phyloP scores from a whole-genome alignment of 371 early-diverging fungal genomes.

The Mortierella sp. region DNA sequence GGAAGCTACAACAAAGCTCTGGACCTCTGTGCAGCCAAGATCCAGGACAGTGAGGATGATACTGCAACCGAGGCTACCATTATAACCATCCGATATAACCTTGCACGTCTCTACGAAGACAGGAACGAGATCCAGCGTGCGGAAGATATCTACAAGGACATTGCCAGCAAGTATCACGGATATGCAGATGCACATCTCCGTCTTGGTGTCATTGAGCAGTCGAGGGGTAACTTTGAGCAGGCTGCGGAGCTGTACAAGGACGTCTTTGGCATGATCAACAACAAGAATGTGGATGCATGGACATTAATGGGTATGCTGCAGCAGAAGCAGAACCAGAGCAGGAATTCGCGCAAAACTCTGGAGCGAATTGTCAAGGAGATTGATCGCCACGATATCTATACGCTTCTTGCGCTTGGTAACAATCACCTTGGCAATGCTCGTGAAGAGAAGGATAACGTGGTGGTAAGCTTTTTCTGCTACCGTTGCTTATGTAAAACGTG shows the following conservation, averaged over 20 bases:
- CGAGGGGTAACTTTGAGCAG: conserved; percentile 60
- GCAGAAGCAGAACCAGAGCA: conserved; percentile 64
- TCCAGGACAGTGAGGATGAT: conserved; percentile 31
- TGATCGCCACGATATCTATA: conserved; percentile 83
- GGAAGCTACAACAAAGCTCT: conserved; percentile 57
- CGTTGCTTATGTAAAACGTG: no score
- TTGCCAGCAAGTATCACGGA: conserved; percentile 74
- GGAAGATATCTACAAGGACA: conserved; percentile 67
- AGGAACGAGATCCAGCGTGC: conserved; percentile 72
- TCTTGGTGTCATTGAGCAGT: conserved; percentile 76
- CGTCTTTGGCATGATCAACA: conserved; percentile 70
- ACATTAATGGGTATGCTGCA: conserved; percentile 80
- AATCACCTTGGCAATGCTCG: conserved; percentile 74
- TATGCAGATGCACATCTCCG: conserved; percentile 84
- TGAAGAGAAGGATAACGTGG: conserved; percentile 57
- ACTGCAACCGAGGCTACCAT: conserved; percentile 38
- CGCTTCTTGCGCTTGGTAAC: conserved; percentile 87
- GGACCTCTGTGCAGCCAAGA: conserved; percentile 39
- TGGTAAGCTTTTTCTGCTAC: conserved; percentile 13
- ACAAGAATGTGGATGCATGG: conserved; percentile 73
- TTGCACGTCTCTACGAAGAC: conserved; percentile 84
- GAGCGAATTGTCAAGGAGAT: conserved; percentile 83
- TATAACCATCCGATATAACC: conserved; percentile 82
- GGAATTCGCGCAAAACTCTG: conserved; percentile 74
- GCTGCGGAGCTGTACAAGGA: conserved; percentile 75